Evolutionary conservation across 805 yeast species (phyloP).

Genomic region (Yamadazyma kitorensis): DNA sequence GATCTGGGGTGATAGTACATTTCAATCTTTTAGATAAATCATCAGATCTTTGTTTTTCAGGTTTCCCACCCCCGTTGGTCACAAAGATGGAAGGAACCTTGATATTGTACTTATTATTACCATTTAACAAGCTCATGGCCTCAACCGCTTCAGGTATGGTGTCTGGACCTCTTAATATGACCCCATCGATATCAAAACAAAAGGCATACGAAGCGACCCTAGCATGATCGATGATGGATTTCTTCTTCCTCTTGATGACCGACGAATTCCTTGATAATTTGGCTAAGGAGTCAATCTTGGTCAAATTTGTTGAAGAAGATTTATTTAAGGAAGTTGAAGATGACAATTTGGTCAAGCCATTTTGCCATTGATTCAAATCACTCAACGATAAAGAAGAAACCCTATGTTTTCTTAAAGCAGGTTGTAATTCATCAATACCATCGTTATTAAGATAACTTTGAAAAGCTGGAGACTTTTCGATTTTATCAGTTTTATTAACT

Average conservation of each 20-base stretch:
- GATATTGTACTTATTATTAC: constrained; percentile 73
- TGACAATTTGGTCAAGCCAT: constrained; percentile 39
- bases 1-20: constrained; percentile 63
- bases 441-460: constrained; percentile 68
- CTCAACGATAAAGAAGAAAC: constrained; percentile 67
- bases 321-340: constrained; percentile 35
- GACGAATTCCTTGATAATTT: constrained; percentile 47
- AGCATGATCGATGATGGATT: constrained; percentile 58
- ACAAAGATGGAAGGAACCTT: constrained; percentile 81
- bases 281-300: constrained; percentile 43
- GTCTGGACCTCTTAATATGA: constrained; percentile 78
- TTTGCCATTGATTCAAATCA: constrained; percentile 64
- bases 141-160: constrained; percentile 77
- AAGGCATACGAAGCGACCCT: constrained; percentile 82
- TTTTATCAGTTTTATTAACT: constrained; percentile 2
- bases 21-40: constrained; percentile 65
- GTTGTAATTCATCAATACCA: constrained; percentile 66
- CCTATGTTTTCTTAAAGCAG: constrained; percentile 57
- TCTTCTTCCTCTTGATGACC: constrained; percentile 46
- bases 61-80: constrained; percentile 91
- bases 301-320: constrained; percentile 30
- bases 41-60: constrained; percentile 69
- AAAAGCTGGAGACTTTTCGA: constrained; percentile 18
- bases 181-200: constrained; percentile 94
- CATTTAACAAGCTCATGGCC: constrained; percentile 71